These are phyloP conservation scores for Tolypocladium album DNA, from an alignment of 2,329 filamentous ascomycete genomes.

Conservation along the genomic window DNA sequence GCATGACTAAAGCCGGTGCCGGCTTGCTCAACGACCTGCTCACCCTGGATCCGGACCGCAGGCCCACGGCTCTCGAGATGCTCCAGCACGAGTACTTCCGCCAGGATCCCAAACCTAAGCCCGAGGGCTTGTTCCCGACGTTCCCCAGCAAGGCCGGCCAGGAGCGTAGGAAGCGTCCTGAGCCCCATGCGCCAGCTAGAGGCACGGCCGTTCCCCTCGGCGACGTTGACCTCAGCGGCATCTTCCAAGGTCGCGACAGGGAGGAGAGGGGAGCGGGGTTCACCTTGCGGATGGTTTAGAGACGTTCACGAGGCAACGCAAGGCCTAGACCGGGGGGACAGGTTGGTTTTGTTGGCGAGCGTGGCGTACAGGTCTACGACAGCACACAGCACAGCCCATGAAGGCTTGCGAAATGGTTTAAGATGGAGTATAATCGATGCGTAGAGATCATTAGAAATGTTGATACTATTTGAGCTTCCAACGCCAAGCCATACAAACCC, in stretches of 20 bases:
- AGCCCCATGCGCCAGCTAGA: constrained; percentile 72
- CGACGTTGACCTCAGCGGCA: constrained; percentile 55
- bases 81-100: constrained; percentile 74
- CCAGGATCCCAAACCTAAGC: constrained; percentile 84
- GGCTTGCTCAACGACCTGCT: constrained; percentile 60
- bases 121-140: constrained; percentile 87
- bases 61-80: constrained; percentile 64
- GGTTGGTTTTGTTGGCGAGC: neutral
- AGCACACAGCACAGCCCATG: neutral
- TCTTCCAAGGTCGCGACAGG: constrained; percentile 56
- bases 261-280: constrained; percentile 58
- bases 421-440: neutral
- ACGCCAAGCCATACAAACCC: neutral
- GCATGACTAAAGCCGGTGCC: constrained; percentile 66
- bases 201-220: constrained; percentile 53
- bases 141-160: constrained; percentile 93
- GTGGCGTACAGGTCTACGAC: neutral
- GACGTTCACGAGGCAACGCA: neutral
- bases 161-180: constrained; percentile 63
- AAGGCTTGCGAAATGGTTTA: too few species aligned
- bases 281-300: constrained; percentile 48
- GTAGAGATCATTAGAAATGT: neutral
- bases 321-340: neutral
- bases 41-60: constrained; percentile 58
- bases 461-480: neutral